Evolutionary conservation across 2,329 filamentous ascomycete genomes (phyloP).

Genomic region (Pseudogymnoascus sp.): DNA sequence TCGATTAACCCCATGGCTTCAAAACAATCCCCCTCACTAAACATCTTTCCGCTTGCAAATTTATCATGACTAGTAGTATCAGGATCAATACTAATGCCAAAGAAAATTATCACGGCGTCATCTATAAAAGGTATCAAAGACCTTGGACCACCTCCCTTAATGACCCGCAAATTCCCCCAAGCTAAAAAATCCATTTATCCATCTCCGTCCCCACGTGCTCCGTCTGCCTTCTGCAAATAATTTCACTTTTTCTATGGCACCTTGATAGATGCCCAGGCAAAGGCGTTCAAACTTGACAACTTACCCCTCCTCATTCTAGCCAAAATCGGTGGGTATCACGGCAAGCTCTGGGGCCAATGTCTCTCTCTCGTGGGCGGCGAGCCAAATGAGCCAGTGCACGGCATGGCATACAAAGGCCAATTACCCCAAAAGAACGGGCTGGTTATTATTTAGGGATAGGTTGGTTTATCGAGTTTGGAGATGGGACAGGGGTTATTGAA

Average conservation of each 20-base stretch:
- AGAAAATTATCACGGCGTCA: background rate
- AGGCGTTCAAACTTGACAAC: slow-evolving; percentile 23
- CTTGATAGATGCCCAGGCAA: slow-evolving; percentile 26
- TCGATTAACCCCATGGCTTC: background rate
- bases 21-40: background rate
- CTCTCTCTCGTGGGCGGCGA: slow-evolving; percentile 20
- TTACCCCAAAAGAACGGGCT: slow-evolving; percentile 7
- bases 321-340: slow-evolving; percentile 23
- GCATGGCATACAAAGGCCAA: slow-evolving; percentile 17
- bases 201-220: background rate
- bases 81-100: background rate
- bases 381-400: slow-evolving; percentile 14
- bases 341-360: slow-evolving; percentile 30
- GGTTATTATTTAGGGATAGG: slow-evolving; percentile 14
- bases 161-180: background rate
- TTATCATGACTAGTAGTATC: background rate
- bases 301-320: slow-evolving; percentile 19
- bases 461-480: slow-evolving; percentile 16
- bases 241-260: slow-evolving; percentile 29
- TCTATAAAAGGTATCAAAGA: background rate
- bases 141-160: background rate
- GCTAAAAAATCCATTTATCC: background rate
- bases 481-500: slow-evolving; percentile 17
- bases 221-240: slow-evolving; percentile 19
- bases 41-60: background rate